Percentiles rank a stretch among this genome's conserved stretches.
phyloP scores from a whole-genome alignment of 2,329 filamentous ascomycete species.

The Dactylellina cionopaga region DNA sequence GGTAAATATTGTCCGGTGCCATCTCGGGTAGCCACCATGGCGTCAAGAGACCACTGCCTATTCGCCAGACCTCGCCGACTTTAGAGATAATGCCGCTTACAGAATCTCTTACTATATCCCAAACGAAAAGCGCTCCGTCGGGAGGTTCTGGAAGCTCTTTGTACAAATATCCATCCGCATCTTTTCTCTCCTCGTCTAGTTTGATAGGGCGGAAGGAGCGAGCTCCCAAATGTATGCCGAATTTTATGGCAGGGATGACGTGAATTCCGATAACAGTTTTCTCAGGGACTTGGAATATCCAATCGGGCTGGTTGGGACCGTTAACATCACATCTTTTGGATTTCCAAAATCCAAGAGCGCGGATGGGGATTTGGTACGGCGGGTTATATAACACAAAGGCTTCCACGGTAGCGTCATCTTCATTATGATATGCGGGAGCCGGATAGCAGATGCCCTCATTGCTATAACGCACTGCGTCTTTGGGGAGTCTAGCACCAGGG shows the following conservation, averaged over 20 bases:
- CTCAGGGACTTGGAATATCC: neutral
- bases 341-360: slow-evolving; percentile 7
- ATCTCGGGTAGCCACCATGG: slow-evolving; percentile 22
- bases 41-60: neutral
- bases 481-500: neutral
- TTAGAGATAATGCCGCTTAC: neutral
- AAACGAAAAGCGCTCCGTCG: neutral
- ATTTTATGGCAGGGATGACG: neutral
- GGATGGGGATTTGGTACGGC: neutral
- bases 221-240: neutral
- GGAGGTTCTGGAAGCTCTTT: neutral
- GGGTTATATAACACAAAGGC: slow-evolving; percentile 24
- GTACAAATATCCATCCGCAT: neutral
- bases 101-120: neutral
- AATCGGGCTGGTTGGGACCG: neutral
- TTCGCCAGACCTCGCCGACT: neutral
- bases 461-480: neutral
- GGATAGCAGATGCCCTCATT: neutral
- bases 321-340: neutral
- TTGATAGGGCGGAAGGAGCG: neutral
- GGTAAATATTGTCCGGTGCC: neutral
- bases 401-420: neutral
- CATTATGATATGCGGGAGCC: neutral
- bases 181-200: neutral
- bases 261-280: neutral